phyloP scores from a whole-genome alignment of 2,329 filamentous ascomycete genomes.

The Verticillium klebahnii region DNA sequence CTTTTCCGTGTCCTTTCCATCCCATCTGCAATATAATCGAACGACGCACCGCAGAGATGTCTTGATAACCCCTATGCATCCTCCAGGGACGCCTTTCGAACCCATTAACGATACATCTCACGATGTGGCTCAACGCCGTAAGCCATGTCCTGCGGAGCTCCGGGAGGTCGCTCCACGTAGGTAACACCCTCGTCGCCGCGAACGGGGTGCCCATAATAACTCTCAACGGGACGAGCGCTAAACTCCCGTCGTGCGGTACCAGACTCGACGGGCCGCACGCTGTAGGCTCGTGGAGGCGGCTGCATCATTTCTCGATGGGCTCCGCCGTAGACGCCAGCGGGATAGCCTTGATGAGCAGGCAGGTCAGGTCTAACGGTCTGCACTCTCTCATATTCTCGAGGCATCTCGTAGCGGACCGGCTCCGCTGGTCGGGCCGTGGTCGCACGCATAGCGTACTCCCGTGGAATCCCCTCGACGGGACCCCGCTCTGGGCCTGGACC shows the following conservation, averaged over 20 bases:
- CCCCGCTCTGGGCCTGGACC: constrained; percentile 29
- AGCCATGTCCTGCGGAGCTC: constrained; percentile 35
- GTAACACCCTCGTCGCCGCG: constrained; percentile 33
- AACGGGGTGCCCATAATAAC: constrained; percentile 35
- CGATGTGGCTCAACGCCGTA: constrained; percentile 37
- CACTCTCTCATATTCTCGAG: constrained; percentile 37
- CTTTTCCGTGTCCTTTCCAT: too few species aligned
- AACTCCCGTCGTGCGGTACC: constrained; percentile 30
- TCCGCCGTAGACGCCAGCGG: constrained; percentile 31
- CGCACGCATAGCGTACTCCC: constrained; percentile 51
- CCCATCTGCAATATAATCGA: too few species aligned
- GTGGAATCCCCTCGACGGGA: constrained; percentile 39
- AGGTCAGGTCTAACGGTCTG: constrained; percentile 35
- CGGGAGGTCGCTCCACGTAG: constrained; percentile 37
- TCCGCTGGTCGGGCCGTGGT: constrained; percentile 55
- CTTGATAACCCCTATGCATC: neutral
- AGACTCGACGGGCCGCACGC: constrained; percentile 25
- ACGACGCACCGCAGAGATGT: neutral
- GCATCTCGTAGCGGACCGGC: constrained; percentile 34
- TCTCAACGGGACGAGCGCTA: constrained; percentile 36
- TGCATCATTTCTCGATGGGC: constrained; percentile 26
- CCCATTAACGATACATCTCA: constrained; percentile 27
- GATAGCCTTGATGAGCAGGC: constrained; percentile 38
- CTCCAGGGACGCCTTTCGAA: neutral
- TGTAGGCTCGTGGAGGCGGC: constrained; percentile 20